Evolutionary conservation across 2,329 filamentous ascomycete genomes (phyloP).

Genomic region (Blumeria hordei): DNA sequence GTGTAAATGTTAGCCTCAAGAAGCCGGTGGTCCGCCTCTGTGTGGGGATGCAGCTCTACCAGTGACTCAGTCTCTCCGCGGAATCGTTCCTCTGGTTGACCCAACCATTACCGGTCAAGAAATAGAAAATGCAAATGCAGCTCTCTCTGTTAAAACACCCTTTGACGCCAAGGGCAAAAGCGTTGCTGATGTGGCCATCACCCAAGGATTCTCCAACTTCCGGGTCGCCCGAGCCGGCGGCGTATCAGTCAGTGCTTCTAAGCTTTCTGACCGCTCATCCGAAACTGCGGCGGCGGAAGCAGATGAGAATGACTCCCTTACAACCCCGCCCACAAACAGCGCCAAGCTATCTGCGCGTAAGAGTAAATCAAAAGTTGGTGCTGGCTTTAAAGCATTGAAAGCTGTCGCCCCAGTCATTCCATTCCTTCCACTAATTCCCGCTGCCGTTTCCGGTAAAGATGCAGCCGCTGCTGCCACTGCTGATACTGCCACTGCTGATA

Average conservation of each 20-base stretch:
- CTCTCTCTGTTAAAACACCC: conserved; percentile 24
- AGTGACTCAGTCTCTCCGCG: conserved; percentile 32
- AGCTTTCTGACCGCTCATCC: conserved; percentile 2
- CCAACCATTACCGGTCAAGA: conserved; percentile 34
- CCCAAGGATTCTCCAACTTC: conserved; percentile 39
- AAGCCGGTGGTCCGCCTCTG: conserved; percentile 31
- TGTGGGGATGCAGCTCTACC: conserved; percentile 40
- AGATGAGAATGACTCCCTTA: too few species aligned
- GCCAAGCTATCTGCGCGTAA: too few species aligned
- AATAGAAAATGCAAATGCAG: conserved; percentile 35
- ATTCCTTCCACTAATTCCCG: conserved; percentile 6
- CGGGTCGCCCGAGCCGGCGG: conserved; percentile 18
- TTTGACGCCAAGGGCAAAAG: conserved; percentile 35
- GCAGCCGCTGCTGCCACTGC: background rate
- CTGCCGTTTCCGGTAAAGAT: conserved; percentile 7
- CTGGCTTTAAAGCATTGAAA: too few species aligned
- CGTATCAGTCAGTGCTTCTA: conserved; percentile 16
- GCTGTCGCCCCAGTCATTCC: too few species aligned
- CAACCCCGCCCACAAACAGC: too few species aligned
- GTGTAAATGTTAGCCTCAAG: conserved; percentile 23
- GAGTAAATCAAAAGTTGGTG: too few species aligned
- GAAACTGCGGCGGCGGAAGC: too few species aligned
- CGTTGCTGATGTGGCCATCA: conserved; percentile 36
- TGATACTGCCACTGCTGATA: background rate
- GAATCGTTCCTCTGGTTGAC: conserved; percentile 43